Evolutionary conservation across 139 green algal genomes (phyloP).

Genomic region (Prasinococcaceae sp.): DNA sequence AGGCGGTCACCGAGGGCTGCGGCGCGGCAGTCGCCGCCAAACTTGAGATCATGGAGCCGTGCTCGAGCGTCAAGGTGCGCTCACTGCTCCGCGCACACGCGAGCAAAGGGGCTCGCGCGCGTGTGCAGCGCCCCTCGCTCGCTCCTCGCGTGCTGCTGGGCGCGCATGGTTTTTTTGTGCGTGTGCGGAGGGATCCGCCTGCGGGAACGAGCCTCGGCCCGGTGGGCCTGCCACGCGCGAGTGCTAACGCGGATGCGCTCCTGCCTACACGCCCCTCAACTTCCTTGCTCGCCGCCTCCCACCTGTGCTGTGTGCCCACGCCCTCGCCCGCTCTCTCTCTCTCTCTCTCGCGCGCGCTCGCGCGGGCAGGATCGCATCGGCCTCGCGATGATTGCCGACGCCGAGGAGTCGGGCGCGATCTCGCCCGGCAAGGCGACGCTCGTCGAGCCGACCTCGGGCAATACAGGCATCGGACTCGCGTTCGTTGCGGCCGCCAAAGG

Average conservation of each 20-base stretch:
- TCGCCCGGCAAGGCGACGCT: conserved; percentile 80
- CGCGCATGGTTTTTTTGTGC: not conserved
- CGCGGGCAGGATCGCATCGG: conserved; percentile 55
- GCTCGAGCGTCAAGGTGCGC: conserved; percentile 49
- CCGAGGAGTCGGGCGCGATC: conserved; percentile 78
- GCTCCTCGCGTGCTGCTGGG: too few species aligned
- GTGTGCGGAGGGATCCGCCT: conserved; percentile 28
- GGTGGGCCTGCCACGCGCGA: too few species aligned
- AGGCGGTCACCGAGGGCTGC: conserved; percentile 62
- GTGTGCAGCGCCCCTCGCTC: too few species aligned
- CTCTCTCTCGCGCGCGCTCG: too few species aligned
- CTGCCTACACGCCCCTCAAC: too few species aligned
- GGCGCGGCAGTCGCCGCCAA: conserved; percentile 69
- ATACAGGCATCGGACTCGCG: conserved; percentile 91
- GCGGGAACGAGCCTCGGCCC: too few species aligned
- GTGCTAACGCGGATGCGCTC: too few species aligned
- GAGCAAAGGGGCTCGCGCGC: too few species aligned
- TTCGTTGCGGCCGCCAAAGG: conserved; percentile 85
- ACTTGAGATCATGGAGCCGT: conserved; percentile 86
- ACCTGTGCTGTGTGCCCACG: too few species aligned
- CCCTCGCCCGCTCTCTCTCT: too few species aligned
- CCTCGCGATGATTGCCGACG: conserved; percentile 74
- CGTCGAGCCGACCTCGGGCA: conserved; percentile 87
- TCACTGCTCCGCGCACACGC: not conserved
- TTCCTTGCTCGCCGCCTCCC: too few species aligned